Base-by-base conservation (phyloP, 352 stramenopile genomes). In the Nothophytophthora sp. region DNA sequence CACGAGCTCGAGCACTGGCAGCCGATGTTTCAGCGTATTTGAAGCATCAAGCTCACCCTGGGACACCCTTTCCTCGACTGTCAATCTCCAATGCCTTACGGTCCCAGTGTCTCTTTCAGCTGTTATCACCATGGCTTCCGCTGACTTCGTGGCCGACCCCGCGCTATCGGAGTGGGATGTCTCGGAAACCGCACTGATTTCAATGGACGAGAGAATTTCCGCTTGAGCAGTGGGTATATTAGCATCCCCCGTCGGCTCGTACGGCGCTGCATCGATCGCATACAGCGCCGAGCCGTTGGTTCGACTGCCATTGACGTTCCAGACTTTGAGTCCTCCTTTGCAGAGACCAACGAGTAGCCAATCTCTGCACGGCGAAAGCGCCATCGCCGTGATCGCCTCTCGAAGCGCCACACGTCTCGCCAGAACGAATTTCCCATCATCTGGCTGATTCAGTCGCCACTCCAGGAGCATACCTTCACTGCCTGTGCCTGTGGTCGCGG, bases 261-360 rank as follows among this genome's bases (percentile, higher is more conserved):
- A 63, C 3, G 61, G 45, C 10, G 59, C 50, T 40, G 56, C 36
- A 41, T 59, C 61, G 6, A 51, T 46, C 19, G 61, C 55, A 23
- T 60, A 67, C n/a, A 55, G 13, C n/a, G 28, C 44, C 7, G 45
- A 51, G 8, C 20, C 29, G 8, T 58, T 67, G 0, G 49, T 55
- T 10, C 37, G 19, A 40, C 36, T 65, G 7, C 46, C 57, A 22
- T 66, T 68, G 5, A 76, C 57, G 27, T 70, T 77, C 82, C 82
- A 93, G 8, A 88, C 65, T 12, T 66, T 74, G 19, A 93, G 48
- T 0, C 55, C 32, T 12, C 78, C 78, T 19, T 59, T 70, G 1
- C 2, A 27, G 23, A 76, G 67, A 0, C 77, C 74, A 20, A 62
- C 71, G 24, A 89, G 66, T 15, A 93, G 53, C 82, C 82, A 93